Evolutionary conservation across 495 filamentous ascomycete species (phyloP), one percentile per base, ranked within the genome.

Genomic region (Penicillium paxilli): DNA sequence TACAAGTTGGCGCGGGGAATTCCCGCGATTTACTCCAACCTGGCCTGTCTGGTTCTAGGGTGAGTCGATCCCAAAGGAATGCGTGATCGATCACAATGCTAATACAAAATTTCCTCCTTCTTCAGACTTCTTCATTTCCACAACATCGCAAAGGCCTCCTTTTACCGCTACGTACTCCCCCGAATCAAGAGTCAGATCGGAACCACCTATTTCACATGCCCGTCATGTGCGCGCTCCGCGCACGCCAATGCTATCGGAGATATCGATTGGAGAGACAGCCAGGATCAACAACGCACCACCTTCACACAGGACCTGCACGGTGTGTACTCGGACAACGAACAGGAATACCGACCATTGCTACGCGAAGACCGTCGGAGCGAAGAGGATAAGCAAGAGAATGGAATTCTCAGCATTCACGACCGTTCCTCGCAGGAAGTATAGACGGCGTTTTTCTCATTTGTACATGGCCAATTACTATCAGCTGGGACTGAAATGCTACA

Each of bases 21-120:
- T 38, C 51, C 51, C 0, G 30, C 47, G 23, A 32, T 54, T 16
- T 54, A 54, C 35, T 54, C 51, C 22, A 54, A 54, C 23, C 44
- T 54, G 14, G 44, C 44, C 22, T 54, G 51, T 20, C 22, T 54
- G 9, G 14, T 54, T 5, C 30, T 54, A 14, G 26, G 42, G 51
- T 54, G 38, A 38, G 35, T 4, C 30, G 7, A 42, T 10, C 10
- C 40, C 20, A 11, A 22, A 14, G 11, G 35, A 42, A 24, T 5
- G 3, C 38, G 14, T 42, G 30, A 24, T 47, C 7, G 8, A 26
- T 25, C 5, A 10, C 14, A 14, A 46, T 26, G 10, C 2, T 19
- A 30, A 30, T 21, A 19, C n/a, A n/a, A 23, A 38, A 17, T 38
- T 40, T 2, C n/a, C 17, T 11, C n/a, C 16, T 14, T 3, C 3